Percentiles rank a stretch among this genome's conserved stretches.
Evolutionary conservation across 495 filamentous ascomycete genomes (phyloP).

Genomic region (Clavariopsis aquatica): DNA sequence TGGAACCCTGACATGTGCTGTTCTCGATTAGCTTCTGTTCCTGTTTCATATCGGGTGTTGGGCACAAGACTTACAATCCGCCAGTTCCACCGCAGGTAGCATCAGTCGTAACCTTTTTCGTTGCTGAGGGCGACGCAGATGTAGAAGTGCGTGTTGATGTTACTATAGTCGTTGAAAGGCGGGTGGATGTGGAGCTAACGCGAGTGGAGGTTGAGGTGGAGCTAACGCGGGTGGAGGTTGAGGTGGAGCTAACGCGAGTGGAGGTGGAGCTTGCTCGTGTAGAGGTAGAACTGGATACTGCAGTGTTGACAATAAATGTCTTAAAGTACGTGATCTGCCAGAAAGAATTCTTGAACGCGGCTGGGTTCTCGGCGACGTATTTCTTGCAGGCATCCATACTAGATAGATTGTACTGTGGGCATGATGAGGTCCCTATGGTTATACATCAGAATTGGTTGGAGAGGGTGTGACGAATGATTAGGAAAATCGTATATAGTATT

Average conservation of each 20-base stretch:
- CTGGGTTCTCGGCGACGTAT: conserved; percentile 42
- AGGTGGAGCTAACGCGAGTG: background rate
- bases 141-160: background rate
- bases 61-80: background rate
- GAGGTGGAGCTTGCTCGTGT: background rate
- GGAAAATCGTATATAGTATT: too few relatives aligned
- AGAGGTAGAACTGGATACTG: conserved; percentile 17
- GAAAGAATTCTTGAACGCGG: conserved; percentile 41
- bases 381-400: conserved; percentile 38
- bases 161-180: background rate
- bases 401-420: conserved; percentile 24
- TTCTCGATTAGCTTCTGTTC: background rate
- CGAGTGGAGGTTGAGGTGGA: background rate
- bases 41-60: too few relatives aligned
- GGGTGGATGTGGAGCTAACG: background rate
- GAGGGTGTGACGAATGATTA: too few relatives aligned
- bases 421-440: conserved; percentile 15
- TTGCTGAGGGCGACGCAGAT: background rate
- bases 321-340: conserved; percentile 44
- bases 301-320: conserved; percentile 28
- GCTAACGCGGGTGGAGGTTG: background rate
- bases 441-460: too few relatives aligned
- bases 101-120: background rate
- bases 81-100: background rate
- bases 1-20: conserved; percentile 11